Conservation (phyloP, 192 early-diverging fungal species). For the Jimgerdemannia lactiflua region DNA sequence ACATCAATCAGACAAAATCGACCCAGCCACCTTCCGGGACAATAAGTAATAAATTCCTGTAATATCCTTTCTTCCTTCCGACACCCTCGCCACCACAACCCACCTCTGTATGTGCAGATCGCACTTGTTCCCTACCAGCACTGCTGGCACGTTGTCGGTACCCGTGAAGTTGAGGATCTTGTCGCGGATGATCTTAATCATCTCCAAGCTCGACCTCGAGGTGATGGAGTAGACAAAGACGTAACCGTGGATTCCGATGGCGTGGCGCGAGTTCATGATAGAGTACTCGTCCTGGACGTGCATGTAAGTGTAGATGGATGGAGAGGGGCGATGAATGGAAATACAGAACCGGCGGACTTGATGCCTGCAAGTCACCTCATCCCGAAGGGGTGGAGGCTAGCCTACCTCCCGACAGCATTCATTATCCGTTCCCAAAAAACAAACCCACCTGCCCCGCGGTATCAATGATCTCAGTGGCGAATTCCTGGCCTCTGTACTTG, state of each 20-base stretch:
- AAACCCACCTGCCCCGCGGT: slow-evolving; percentile 86
- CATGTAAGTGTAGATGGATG: neutral
- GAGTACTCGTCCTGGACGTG: slow-evolving; percentile 83
- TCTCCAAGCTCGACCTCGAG: slow-evolving; percentile 83
- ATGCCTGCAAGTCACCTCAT: too few species aligned
- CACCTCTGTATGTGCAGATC: slow-evolving; percentile 75
- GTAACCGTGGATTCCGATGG: slow-evolving; percentile 93
- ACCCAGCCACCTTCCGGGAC: too few species aligned
- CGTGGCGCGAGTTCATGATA: slow-evolving; percentile 87
- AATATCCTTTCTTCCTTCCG: neutral
- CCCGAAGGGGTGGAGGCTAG: too few species aligned
- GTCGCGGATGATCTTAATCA: slow-evolving; percentile 85
- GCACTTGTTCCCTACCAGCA: slow-evolving; percentile 93
- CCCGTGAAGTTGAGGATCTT: slow-evolving; percentile 94
- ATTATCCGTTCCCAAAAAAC: slow-evolving; percentile 3
- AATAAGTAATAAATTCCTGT: neutral
- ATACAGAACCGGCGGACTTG: too few species aligned
- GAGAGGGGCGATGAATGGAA: neutral
- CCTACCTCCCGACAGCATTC: neutral
- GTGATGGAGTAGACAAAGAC: slow-evolving; percentile 93
- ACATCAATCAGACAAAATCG: too few species aligned
- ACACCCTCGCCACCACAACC: neutral
- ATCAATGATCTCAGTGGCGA: slow-evolving; percentile 88
- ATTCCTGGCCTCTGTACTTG: slow-evolving; percentile 78
- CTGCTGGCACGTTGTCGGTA: slow-evolving; percentile 84